phyloP scores from a whole-genome alignment of 2,329 filamentous ascomycete species.

The Talaromyces sp. region DNA sequence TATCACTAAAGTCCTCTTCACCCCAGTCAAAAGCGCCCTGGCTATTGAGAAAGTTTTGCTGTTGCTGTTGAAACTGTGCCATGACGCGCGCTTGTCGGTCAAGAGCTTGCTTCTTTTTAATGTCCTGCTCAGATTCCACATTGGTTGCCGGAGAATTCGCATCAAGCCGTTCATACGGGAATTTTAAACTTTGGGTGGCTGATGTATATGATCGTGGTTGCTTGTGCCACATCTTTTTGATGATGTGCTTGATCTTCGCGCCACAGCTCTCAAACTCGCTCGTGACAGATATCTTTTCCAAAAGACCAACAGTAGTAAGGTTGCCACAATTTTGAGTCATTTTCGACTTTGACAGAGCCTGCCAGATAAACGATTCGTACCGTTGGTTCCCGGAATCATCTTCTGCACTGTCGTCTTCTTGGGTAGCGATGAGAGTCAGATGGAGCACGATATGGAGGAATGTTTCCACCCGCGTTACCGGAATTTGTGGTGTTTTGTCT shows the following conservation, averaged over 20 bases:
- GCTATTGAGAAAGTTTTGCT: conserved; percentile 87
- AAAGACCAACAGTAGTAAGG: conserved; percentile 46
- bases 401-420: conserved; percentile 67
- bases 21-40: conserved; percentile 87
- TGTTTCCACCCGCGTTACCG: conserved; percentile 76
- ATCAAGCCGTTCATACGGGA: conserved; percentile 72
- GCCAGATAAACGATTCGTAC: conserved; percentile 63
- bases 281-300: conserved; percentile 53
- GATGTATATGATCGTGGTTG: conserved; percentile 66
- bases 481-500: conserved; percentile 65
- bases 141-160: conserved; percentile 72
- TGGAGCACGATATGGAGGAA: conserved; percentile 91
- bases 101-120: conserved; percentile 84
- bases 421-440: conserved; percentile 74
- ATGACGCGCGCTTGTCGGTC: conserved; percentile 90
- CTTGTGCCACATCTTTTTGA: conserved; percentile 80
- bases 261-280: conserved; percentile 77
- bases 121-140: conserved; percentile 56
- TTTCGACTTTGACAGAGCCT: conserved; percentile 60
- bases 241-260: conserved; percentile 74
- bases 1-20: conserved; percentile 68
- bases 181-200: conserved; percentile 53
- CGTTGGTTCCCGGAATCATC: conserved; percentile 44
- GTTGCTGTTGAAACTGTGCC: conserved; percentile 97
- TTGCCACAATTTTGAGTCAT: conserved; percentile 32